Conservation (phyloP, 208 protist species). For the Wallacemonas sp. region DNA sequence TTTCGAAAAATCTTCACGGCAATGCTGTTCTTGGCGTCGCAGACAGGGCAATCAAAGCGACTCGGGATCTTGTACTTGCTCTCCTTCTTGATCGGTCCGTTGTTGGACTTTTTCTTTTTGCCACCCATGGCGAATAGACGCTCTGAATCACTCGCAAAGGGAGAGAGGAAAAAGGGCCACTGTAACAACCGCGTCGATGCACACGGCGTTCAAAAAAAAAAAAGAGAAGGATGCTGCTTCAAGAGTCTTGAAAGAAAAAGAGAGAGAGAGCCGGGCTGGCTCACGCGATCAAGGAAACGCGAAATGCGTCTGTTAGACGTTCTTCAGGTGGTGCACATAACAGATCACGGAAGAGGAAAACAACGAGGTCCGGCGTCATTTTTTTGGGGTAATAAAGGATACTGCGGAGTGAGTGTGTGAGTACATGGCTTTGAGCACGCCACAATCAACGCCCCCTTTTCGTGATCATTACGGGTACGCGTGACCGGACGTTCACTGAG, state of each 20-base stretch:
- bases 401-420: too few species aligned
- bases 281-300: not conserved
- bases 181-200: too few species aligned
- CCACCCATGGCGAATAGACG: slow-evolving; percentile 61
- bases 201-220: too few species aligned
- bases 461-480: too few species aligned
- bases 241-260: too few species aligned
- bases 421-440: too few species aligned
- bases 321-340: too few species aligned
- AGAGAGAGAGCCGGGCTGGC: not conserved
- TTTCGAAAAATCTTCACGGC: slow-evolving; percentile 59
- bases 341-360: slow-evolving; percentile 14
- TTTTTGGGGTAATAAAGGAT: too few species aligned
- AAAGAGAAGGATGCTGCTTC: slow-evolving; percentile 1
- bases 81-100: slow-evolving; percentile 85
- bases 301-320: too few species aligned
- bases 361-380: not conserved
- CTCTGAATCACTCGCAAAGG: too few species aligned
- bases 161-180: not conserved
- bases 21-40: slow-evolving; percentile 81
- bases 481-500: too few species aligned
- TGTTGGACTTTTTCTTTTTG: slow-evolving; percentile 73
- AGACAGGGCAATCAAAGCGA: slow-evolving; percentile 87
- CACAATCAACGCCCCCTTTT: too few species aligned
- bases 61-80: slow-evolving; percentile 91